Evolutionary conservation across 2,329 filamentous ascomycete species (phyloP).

Genomic region (Hysterium pulicare): DNA sequence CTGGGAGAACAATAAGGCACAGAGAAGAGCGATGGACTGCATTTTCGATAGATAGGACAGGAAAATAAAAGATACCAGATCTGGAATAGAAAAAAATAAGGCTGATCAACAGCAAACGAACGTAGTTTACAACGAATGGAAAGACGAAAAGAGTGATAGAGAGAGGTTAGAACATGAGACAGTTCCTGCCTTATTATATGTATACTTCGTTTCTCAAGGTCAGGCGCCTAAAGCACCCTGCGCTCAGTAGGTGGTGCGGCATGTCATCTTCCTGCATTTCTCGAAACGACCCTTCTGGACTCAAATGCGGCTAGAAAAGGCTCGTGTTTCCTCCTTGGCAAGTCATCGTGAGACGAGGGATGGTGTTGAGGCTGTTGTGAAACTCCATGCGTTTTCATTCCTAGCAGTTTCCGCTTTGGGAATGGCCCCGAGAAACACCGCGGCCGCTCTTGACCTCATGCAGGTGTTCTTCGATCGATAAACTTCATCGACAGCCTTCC

Average conservation of each 20-base stretch:
- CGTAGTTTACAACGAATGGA: background rate
- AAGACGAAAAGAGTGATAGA: background rate
- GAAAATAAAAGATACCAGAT: too few species aligned
- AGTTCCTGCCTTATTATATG: background rate
- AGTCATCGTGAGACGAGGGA: background rate
- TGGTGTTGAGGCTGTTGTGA: background rate
- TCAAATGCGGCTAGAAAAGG: too few species aligned
- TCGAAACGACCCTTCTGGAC: too few species aligned
- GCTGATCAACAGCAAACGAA: background rate
- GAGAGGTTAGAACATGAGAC: background rate
- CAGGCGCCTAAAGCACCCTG: background rate
- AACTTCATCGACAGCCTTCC: too few species aligned
- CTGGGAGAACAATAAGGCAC: too few species aligned
- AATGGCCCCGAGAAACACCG: background rate
- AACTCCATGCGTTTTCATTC: background rate
- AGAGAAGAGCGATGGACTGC: too few species aligned
- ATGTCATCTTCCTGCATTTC: background rate
- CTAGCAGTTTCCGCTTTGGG: background rate
- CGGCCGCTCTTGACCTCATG: background rate
- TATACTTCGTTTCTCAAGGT: background rate
- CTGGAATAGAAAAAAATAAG: too few species aligned
- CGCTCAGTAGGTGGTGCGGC: background rate
- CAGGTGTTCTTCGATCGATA: too few species aligned
- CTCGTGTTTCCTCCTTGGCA: background rate
- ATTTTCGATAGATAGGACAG: too few species aligned